Evolutionary conservation across 192 early-diverging fungal species (phyloP), one percentile per base, ranked within the genome.

Genomic region (Geranomyces variabilis): DNA sequence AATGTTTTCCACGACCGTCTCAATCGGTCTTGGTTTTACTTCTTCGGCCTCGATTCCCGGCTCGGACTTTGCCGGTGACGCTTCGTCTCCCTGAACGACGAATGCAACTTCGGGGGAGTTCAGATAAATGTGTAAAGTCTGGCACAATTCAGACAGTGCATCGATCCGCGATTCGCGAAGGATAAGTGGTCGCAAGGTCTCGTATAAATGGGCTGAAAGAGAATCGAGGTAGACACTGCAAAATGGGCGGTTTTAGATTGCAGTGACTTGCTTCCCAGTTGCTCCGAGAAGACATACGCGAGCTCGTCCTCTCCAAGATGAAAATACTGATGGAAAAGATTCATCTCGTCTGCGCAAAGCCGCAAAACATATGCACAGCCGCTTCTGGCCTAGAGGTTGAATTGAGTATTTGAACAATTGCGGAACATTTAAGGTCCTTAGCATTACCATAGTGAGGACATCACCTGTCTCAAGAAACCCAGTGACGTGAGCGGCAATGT

Each of bases 361-460:
- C 86, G 80, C 76, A 93, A 87, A 73, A 97, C 78, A 71, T 94
- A 98, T 0, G 90, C 93, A 61, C 91, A 91, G 61, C 94, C 93
- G 70, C 87, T 88, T 34, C 85, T 77, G 2, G 90, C 81, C 93
- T 90, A 74, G 0, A 62, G 22, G 19, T 26, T 28, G 10, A 43
- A n/a, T 28, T 43, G 63, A 41, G 36, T 41, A 10, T 10, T 41
- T 10, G 36, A 10, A 3, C 36, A 7, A 41, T 14, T 6, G 28
- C 21, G 14, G 7, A 55, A 3, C 53, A 55, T 14, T 3, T 7
- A 55, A 29, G 15, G 15, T 26, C 12, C 53, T 12, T 24, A 12
- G n/a, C 26, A 30, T 9, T 71, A 76, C 75, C 57, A 70, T 66
- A 22, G 68, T 60, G 28, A 76, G 48, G 6, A 77, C 36, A 36